Base-by-base conservation (phyloP, 1,284 basidiomycete species). In the Irpex sp. region DNA sequence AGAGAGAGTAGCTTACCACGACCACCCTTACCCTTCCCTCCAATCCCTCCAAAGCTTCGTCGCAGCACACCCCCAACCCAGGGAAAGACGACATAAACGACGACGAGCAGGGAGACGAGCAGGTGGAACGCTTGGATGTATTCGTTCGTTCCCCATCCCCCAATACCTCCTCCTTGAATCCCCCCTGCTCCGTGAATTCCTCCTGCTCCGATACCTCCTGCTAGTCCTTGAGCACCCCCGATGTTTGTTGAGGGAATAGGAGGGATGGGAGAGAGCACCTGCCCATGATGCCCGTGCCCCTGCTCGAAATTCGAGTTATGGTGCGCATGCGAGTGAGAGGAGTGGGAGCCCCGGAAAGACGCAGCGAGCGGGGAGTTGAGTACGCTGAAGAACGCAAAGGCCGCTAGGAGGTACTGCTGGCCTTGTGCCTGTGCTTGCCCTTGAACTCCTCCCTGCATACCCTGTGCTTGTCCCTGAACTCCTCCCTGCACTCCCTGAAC, bases 321-420 rank as follows among this genome's bases (percentile, higher is more conserved):
- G n/a, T n/a, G n/a, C n/a, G n/a, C n/a, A n/a, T n/a, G n/a, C n/a
- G n/a, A n/a, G n/a, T n/a, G n/a, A n/a, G n/a, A n/a, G 5, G 76
- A 65, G 36, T 66, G 65, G 2, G 69, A 64, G 7, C 74, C 69
- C 0, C 79, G 74, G 31, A 66, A 67, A 0, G 77, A 73, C 0
- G 82, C 79, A 0, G 85, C 80, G 9, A 89, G 71, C 0, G 89
- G 88, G 0, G 86, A 88, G 71, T 88, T 91, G 78, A 89, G 88
- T 73, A 91, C 87, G 0, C 88, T 90, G 76, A 91, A 90, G 62
- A 91, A 79, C 0, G 87, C 86, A 69, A 91, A 91, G 36, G 84
- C 83, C n/a, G 89, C 89, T 37, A 91, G 82, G 48, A 91, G 82
- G 70, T 87, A 91, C 66, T 89, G 89, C 58, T 84, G 85, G 31